Evolutionary conservation across 768 basidiomycete species (phyloP).

Genomic region (Pholiota microspora): DNA sequence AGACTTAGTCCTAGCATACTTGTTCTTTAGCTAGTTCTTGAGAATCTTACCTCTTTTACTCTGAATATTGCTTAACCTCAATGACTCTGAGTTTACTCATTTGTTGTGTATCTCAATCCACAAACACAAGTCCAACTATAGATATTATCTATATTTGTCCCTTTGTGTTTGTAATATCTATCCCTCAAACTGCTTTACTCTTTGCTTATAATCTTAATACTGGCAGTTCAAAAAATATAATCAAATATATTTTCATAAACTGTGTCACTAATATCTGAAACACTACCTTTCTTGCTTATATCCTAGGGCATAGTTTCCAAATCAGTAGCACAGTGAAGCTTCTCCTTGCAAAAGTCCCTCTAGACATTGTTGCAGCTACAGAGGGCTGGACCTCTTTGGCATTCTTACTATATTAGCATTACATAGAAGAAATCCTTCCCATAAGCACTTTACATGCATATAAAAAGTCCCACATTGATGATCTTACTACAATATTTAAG

Average conservation of each 20-base stretch:
- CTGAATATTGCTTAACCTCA: too few relatives aligned
- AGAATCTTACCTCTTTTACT: too few relatives aligned
- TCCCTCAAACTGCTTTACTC: too few relatives aligned
- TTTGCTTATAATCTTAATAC: slow-evolving; percentile 4
- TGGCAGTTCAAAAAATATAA: slow-evolving; percentile 5
- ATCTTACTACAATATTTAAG: slow-evolving; percentile 11
- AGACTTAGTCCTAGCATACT: too few relatives aligned
- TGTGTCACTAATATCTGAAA: slow-evolving; percentile 11
- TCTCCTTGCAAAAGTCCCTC: slow-evolving; percentile 20
- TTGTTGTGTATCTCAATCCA: too few relatives aligned
- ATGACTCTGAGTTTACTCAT: too few relatives aligned
- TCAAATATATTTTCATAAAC: slow-evolving; percentile 5
- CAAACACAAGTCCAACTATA: too few relatives aligned
- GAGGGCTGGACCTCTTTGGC: slow-evolving; percentile 30
- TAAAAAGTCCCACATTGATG: slow-evolving; percentile 6
- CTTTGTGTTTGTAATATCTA: too few relatives aligned
- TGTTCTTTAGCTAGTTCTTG: too few relatives aligned
- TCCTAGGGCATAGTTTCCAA: slow-evolving; percentile 27
- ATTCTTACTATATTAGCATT: slow-evolving; percentile 29
- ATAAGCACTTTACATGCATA: slow-evolving; percentile 15
- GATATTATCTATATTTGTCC: too few relatives aligned
- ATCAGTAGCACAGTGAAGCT: too few relatives aligned
- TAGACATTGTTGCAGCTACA: slow-evolving; percentile 25
- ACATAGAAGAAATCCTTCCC: slow-evolving; percentile 20
- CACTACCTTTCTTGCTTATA: background rate